These are phyloP conservation scores for Neolentinus lepideus DNA, from an alignment of 1,284 basidiomycete genomes.

Conservation along the genomic window DNA sequence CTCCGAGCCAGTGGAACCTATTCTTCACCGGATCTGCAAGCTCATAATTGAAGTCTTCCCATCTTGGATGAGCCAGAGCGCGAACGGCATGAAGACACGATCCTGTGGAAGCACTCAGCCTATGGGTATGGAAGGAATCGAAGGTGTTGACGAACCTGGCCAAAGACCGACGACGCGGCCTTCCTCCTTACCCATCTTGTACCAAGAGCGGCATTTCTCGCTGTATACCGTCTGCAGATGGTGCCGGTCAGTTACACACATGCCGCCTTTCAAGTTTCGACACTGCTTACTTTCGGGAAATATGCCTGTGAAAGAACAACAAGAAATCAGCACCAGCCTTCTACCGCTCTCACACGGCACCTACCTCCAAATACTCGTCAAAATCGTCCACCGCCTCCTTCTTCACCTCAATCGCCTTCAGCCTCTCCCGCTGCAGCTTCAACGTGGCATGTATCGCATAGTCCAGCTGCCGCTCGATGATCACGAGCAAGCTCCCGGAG, in stretches of 20 bases:
- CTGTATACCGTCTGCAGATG: conserved; percentile 52
- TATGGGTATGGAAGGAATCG: not conserved
- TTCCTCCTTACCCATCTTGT: conserved; percentile 52
- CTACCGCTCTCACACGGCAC: not conserved
- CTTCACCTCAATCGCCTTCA: conserved; percentile 56
- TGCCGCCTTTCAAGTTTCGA: too few species aligned
- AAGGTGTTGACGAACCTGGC: conserved; percentile 36
- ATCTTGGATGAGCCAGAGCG: conserved; percentile 45
- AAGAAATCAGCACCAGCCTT: not conserved
- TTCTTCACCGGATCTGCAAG: conserved; percentile 33
- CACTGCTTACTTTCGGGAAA: conserved; percentile 42
- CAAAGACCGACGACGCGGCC: conserved; percentile 51
- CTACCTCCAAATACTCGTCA: conserved; percentile 40
- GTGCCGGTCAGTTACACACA: too few species aligned
- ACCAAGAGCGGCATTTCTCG: conserved; percentile 58
- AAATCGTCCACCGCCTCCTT: conserved; percentile 51
- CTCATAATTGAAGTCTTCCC: conserved; percentile 61
- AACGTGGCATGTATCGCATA: conserved; percentile 44
- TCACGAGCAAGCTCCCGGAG: conserved; percentile 41
- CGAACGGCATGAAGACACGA: conserved; percentile 46
- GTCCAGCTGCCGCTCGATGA: conserved; percentile 48
- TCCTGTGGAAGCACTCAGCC: conserved; percentile 23
- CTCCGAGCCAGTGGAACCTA: conserved; percentile 52
- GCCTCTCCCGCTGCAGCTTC: conserved; percentile 52
- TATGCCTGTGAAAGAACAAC: too few species aligned